phyloP scores from a whole-genome alignment of 176 grass and related monocot genomes.

The Cocos nucifera region DNA sequence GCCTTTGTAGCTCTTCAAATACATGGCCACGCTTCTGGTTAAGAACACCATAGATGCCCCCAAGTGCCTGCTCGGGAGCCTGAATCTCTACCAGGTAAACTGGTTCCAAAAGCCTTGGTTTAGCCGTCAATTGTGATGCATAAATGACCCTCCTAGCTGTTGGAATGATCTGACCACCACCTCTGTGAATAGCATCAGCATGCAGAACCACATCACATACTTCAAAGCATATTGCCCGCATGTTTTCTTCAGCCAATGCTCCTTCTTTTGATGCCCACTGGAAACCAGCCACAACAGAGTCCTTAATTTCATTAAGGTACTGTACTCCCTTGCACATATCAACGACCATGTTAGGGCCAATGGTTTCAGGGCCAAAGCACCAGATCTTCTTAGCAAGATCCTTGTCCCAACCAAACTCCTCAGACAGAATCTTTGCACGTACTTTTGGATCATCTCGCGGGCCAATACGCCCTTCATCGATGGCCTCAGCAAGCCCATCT shows the following conservation, averaged over 20 bases:
- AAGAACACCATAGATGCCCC: conserved; percentile 7
- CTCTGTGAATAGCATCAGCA: conserved; percentile 7
- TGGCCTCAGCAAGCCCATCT: too few relatives aligned
- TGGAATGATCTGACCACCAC: conserved; percentile 1
- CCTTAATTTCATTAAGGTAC: too few relatives aligned
- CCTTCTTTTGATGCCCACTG: conserved; percentile 2
- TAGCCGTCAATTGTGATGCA: conserved; percentile 3
- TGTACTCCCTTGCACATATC: too few relatives aligned
- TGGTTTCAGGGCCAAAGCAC: not conserved
- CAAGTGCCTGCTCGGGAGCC: conserved; percentile 1
- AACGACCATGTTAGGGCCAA: not conserved
- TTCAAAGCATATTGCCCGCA: conserved; percentile 3
- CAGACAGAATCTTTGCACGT: too few relatives aligned
- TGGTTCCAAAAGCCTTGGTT: conserved; percentile 2
- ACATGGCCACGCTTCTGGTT: conserved; percentile 13
- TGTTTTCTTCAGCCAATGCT: conserved; percentile 1
- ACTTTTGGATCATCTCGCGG: too few relatives aligned
- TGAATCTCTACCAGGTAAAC: conserved; percentile 9
- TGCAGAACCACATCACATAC: conserved; percentile 3
- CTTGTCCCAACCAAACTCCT: too few relatives aligned
- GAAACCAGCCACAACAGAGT: too few relatives aligned
- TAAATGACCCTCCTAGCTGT: conserved; percentile 5
- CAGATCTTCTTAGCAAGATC: too few relatives aligned
- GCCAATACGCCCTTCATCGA: too few relatives aligned
- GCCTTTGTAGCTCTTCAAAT: conserved; percentile 6